Conservation (phyloP, 805 yeast genomes). For the Kuraishia molischiana region DNA sequence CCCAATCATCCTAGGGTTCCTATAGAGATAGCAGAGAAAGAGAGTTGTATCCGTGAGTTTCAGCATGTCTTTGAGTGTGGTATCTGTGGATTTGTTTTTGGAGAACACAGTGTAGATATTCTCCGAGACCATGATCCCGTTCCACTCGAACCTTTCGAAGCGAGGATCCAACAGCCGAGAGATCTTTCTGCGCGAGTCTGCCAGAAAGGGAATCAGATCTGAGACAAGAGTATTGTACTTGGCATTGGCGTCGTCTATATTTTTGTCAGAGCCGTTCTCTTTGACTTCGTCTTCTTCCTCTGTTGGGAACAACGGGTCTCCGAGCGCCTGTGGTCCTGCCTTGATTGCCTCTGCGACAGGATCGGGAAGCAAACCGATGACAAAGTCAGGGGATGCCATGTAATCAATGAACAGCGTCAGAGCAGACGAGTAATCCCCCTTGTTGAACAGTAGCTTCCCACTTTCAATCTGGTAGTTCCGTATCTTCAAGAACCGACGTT, state of each 20-base stretch:
- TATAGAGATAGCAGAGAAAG: conserved; percentile 63
- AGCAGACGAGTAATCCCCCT: conserved; percentile 23
- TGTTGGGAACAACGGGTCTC: background rate
- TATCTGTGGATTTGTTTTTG: conserved; percentile 3
- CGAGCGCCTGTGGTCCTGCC: background rate
- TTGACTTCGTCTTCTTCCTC: background rate
- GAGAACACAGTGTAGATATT: conserved; percentile 23
- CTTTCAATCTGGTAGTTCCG: conserved; percentile 32
- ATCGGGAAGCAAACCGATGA: conserved; percentile 36
- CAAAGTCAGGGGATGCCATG: conserved; percentile 49
- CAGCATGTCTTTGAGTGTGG: conserved; percentile 18
- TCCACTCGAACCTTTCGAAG: conserved; percentile 30
- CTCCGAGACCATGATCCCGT: conserved; percentile 31
- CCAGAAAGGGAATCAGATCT: conserved; percentile 34
- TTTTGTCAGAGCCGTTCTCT: background rate
- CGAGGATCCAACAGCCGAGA: conserved; percentile 27
- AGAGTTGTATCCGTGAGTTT: conserved; percentile 60
- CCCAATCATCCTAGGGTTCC: conserved; percentile 64
- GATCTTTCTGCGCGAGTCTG: conserved; percentile 43
- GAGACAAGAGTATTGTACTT: conserved; percentile 2
- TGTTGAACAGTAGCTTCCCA: conserved; percentile 23
- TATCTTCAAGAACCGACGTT: conserved; percentile 22
- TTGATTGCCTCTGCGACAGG: conserved; percentile 4
- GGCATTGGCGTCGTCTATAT: background rate
- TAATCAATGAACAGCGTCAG: conserved; percentile 37